phyloP scores from a whole-genome alignment of 2,329 filamentous ascomycete genomes.

The Verticillium dahliae region DNA sequence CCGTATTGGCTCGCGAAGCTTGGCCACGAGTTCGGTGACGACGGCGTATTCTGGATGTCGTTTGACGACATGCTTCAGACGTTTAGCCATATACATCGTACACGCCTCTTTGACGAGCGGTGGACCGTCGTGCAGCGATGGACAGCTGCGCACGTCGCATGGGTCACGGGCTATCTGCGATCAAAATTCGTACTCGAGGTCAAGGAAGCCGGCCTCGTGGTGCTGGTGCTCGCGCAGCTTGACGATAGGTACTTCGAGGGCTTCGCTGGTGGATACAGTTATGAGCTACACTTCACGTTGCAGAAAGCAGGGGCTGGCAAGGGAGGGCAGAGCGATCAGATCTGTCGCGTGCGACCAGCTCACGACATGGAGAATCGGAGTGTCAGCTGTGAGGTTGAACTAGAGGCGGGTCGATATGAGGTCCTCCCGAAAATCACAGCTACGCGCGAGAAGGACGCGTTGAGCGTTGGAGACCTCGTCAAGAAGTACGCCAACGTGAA shows the following conservation, averaged over 20 bases:
- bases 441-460: conserved; percentile 26
- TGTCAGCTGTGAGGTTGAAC: conserved; percentile 64
- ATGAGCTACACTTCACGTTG: conserved; percentile 35
- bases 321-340: conserved; percentile 17
- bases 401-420: conserved; percentile 62
- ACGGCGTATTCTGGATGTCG: conserved; percentile 60
- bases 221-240: conserved; percentile 37
- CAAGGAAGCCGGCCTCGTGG: conserved; percentile 31
- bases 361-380: conserved; percentile 47
- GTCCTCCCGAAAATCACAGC: conserved; percentile 65
- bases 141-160: conserved; percentile 34
- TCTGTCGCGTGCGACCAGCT: conserved; percentile 25
- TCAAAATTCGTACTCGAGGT: conserved; percentile 36
- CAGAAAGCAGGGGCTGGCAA: conserved; percentile 13
- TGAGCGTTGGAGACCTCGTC: conserved; percentile 54
- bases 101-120: conserved; percentile 45
- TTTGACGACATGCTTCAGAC: conserved; percentile 53
- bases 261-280: conserved; percentile 36
- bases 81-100: conserved; percentile 52
- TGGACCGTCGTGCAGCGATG: conserved; percentile 40
- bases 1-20: conserved; percentile 69
- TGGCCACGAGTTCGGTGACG: conserved; percentile 68
- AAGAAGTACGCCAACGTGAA: conserved; percentile 32
- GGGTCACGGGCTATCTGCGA: conserved; percentile 37
- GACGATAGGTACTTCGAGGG: conserved; percentile 38